These are phyloP conservation scores for Calocybe gangraenosa DNA, from an alignment of 768 basidiomycete genomes.

Conservation along the genomic window DNA sequence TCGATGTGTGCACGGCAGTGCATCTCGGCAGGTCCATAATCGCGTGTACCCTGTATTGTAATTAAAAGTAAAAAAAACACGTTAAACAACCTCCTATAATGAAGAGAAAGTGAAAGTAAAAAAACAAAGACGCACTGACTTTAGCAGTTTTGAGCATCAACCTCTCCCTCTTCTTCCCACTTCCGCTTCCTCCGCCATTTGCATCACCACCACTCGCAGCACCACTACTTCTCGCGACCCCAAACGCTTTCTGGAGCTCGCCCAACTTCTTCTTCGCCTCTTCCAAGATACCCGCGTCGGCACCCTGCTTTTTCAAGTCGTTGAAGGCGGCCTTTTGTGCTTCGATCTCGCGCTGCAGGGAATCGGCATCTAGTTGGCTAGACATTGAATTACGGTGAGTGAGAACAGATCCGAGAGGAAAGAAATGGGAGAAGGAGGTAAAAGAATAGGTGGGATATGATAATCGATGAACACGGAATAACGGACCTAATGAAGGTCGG, in stretches of 20 bases:
- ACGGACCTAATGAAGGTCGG: conserved; percentile 10
- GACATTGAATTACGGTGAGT: background rate
- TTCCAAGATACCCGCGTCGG: conserved; percentile 46
- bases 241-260: conserved; percentile 60
- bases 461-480: conserved; percentile 34
- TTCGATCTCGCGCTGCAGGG: conserved; percentile 52
- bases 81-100: too few species aligned
- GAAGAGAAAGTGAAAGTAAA: too few species aligned
- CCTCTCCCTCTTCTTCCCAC: conserved; percentile 54
- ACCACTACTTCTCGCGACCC: conserved; percentile 26
- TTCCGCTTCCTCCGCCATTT: conserved; percentile 36
- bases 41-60: conserved; percentile 69
- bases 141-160: conserved; percentile 92
- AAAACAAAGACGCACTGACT: conserved; percentile 37
- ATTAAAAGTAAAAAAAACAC: too few species aligned
- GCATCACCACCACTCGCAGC: conserved; percentile 20
- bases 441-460: conserved; percentile 4
- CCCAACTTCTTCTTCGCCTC: conserved; percentile 66
- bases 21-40: conserved; percentile 92
- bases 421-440: conserved; percentile 15
- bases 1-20: conserved; percentile 90
- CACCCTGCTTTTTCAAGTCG: conserved; percentile 53
- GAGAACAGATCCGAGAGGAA: too few species aligned
- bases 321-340: conserved; percentile 56
- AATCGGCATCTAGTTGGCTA: conserved; percentile 18